Evolutionary conservation across 1,284 basidiomycete species (phyloP), one percentile per base, ranked within the genome.

Genomic region (Ceratobasidium theobromae): DNA sequence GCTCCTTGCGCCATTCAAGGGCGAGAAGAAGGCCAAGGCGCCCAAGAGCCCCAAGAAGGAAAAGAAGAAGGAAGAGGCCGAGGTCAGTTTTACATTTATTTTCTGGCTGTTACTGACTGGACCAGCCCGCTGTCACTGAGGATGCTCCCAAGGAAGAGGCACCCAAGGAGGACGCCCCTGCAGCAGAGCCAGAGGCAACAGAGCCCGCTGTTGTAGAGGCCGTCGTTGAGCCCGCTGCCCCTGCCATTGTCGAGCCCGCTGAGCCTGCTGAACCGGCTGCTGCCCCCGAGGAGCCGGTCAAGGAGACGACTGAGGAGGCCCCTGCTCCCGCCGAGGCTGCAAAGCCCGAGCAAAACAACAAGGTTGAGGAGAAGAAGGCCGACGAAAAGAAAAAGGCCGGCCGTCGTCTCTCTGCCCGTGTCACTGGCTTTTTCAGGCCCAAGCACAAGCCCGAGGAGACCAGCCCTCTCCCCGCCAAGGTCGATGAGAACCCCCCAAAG

Each of bases 401-500:
- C 67, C 88, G 89, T 70, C 88, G 90, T 70, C 77, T 92, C 69
- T 92, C 90, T 48, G 81, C 86, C 32, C 88, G 88, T 32, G 85
- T 92, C 33, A 82, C 82, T 62, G 87, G 87, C 67, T 82, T 91
- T 77, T 91, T 94, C 83, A 91, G 88, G 80, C 73, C 84, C 70
- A 91, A 86, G 82, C 81, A 84, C 73, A 76, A 76, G 72, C 88
- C 85, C 77, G 74, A 81, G 40, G 89, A 89, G 75, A 81, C 85
- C 53, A 72, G 55, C 55, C 55, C 55, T 18, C 77, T 87, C 6
- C 87, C 89, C 60, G 83, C 92, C 66, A 92, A 93, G 81, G 90
- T 94, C 67, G 90, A 91, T 71, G 88, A 89, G 79, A 82, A 87
- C 72, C 88, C 89, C 30, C 86, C 87, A 65, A 87, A 87, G 80